A percentile compares a stretch with the other conserved stretches of the same genome.
Conservation (phyloP, 768 basidiomycete genomes). For the Pleurotus citrinopileatus region DNA sequence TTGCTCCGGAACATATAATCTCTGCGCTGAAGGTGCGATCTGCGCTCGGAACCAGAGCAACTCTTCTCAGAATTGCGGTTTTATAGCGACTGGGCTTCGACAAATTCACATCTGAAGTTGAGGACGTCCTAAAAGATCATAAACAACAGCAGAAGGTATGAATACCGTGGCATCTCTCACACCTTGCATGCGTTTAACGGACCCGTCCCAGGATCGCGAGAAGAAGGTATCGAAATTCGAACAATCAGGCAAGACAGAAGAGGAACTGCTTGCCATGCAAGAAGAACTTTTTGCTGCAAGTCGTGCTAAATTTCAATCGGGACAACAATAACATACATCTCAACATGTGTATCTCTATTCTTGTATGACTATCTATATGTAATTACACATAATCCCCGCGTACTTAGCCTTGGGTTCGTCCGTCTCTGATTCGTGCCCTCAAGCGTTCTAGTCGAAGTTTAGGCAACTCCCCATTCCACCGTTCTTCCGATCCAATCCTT, state of each 20-base stretch:
- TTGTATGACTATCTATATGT: slow-evolving; percentile 29
- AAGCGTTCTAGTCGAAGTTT: slow-evolving; percentile 52
- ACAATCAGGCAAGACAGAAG: slow-evolving; percentile 85
- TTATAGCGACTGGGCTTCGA: slow-evolving; percentile 88
- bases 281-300: slow-evolving; percentile 92
- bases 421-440: slow-evolving; percentile 33
- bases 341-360: slow-evolving; percentile 22
- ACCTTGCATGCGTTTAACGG: slow-evolving; percentile 10
- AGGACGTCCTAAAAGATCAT: slow-evolving; percentile 92
- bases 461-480: slow-evolving; percentile 77
- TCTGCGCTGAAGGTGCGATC: slow-evolving; percentile 76
- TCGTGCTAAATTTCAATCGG: slow-evolving; percentile 72
- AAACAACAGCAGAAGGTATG: slow-evolving; percentile 92
- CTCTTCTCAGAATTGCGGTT: slow-evolving; percentile 10
- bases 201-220: slow-evolving; percentile 67
- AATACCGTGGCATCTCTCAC: slow-evolving; percentile 4
- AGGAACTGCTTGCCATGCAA: slow-evolving; percentile 85
- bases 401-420: slow-evolving; percentile 13
- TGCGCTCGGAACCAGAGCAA: background rate
- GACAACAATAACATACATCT: slow-evolving; percentile 40
- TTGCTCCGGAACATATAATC: slow-evolving; percentile 96
- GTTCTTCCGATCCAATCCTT: slow-evolving; percentile 23
- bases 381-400: slow-evolving; percentile 32
- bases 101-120: slow-evolving; percentile 83
- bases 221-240: slow-evolving; percentile 91